These are phyloP conservation scores for Gaultheria prostrata DNA, from an alignment of 148 eudicot species.

Conservation along the genomic window DNA sequence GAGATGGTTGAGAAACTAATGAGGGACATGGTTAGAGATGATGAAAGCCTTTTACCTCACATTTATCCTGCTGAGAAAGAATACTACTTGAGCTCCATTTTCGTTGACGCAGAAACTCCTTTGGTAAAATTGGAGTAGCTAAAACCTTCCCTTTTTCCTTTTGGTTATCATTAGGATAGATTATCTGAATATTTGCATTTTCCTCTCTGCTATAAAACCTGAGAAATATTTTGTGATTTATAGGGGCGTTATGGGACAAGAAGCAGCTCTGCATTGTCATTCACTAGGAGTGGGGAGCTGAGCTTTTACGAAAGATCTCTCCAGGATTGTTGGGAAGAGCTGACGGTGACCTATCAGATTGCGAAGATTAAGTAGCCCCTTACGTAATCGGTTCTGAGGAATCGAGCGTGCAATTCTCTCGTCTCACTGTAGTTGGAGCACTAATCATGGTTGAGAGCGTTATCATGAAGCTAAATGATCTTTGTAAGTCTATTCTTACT, in stretches of 20 bases:
- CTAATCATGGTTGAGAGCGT: not conserved
- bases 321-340: conserved; percentile 66
- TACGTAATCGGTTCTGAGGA: no score
- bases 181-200: not conserved
- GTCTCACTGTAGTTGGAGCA: not conserved
- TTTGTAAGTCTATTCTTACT: not conserved
- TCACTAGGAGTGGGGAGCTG: conserved; percentile 48
- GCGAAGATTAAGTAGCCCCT: conserved; percentile 14
- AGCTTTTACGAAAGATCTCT: conserved; percentile 59
- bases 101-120: conserved; percentile 48
- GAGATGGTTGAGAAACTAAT: conserved; percentile 59
- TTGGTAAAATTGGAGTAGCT: conserved; percentile 28
- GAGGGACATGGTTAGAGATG: conserved; percentile 63
- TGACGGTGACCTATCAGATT: conserved; percentile 37
- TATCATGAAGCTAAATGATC: not conserved
- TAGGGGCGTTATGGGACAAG: conserved; percentile 87
- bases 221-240: not conserved
- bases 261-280: conserved; percentile 55
- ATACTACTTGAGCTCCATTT: conserved; percentile 65
- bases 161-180: no score
- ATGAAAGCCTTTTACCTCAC: conserved; percentile 43
- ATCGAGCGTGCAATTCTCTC: not conserved
- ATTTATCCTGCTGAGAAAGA: conserved; percentile 48
- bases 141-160: not conserved
- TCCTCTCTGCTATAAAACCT: not conserved